These are phyloP conservation scores for Wickerhamiella occidentalis DNA, from an alignment of 805 yeast species.

Conservation along the genomic window DNA sequence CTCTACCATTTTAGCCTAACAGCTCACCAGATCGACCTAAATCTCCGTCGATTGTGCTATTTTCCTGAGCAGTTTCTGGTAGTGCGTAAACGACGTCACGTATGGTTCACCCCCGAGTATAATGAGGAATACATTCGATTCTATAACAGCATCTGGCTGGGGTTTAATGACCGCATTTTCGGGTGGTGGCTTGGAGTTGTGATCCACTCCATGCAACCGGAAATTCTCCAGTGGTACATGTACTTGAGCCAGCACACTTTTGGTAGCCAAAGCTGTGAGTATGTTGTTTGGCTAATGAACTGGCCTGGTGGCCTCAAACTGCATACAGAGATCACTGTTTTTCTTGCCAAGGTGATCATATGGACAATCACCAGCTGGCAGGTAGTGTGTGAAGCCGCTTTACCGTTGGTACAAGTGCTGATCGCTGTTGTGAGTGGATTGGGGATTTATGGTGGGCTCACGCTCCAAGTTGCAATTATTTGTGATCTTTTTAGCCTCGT, in stretches of 20 bases:
- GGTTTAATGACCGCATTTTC: constrained; percentile 64
- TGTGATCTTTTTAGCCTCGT: constrained; percentile 53
- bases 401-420: constrained; percentile 9
- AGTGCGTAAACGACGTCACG: constrained; percentile 33
- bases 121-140: constrained; percentile 46
- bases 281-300: constrained; percentile 64
- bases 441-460: constrained; percentile 43
- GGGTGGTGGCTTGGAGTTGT: constrained; percentile 51
- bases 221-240: constrained; percentile 20
- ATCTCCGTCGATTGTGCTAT: constrained; percentile 62
- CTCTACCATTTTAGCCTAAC: constrained; percentile 31
- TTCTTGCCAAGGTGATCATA: constrained; percentile 71
- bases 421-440: constrained; percentile 23
- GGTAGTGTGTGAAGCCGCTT: constrained; percentile 6
- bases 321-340: constrained; percentile 71
- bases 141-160: constrained; percentile 81
- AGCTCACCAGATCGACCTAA: constrained; percentile 65
- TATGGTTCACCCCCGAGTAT: constrained; percentile 31
- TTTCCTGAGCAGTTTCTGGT: constrained; percentile 69
- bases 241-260: constrained; percentile 33
- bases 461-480: constrained; percentile 53
- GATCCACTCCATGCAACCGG: constrained; percentile 31
- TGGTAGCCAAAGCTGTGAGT: constrained; percentile 34
- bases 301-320: constrained; percentile 92
- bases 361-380: constrained; percentile 75